Percentiles rank a stretch among this genome's conserved stretches.
Evolutionary conservation across 139 green algal genomes (phyloP).

Genomic region (Picochlorum sp.): DNA sequence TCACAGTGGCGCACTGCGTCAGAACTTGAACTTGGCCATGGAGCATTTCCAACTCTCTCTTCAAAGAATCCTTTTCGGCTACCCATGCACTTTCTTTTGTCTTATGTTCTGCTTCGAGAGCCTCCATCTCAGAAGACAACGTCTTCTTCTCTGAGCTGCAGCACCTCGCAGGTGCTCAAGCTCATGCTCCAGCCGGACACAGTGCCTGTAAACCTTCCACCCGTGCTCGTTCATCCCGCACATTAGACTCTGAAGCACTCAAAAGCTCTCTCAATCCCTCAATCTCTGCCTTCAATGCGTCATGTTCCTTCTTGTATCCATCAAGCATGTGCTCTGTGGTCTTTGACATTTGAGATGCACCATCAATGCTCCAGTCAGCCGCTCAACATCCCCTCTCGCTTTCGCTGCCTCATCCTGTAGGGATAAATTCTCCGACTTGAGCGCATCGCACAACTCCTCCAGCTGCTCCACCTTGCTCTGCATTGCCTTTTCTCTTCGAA

Average conservation of each 20-base stretch:
- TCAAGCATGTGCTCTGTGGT: neutral
- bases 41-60: conserved; percentile 2
- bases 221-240: neutral
- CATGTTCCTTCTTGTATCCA: neutral
- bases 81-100: neutral
- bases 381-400: conserved; percentile 2
- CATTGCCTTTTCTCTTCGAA: neutral
- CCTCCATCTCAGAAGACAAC: neutral
- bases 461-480: conserved; percentile 1
- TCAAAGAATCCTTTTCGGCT: neutral
- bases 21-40: neutral
- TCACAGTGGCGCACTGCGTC: neutral
- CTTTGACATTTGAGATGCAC: conserved; percentile 2
- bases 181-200: neutral
- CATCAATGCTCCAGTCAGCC: neutral
- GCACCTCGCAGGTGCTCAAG: neutral
- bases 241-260: neutral
- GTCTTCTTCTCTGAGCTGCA: neutral
- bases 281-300: neutral
- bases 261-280: neutral
- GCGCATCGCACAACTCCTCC: neutral
- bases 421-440: neutral
- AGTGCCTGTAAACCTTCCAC: neutral
- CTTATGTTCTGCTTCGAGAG: neutral
- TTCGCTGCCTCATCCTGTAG: neutral